phyloP scores from a whole-genome alignment of 306 rosid species.

The Dryas octopetala region DNA sequence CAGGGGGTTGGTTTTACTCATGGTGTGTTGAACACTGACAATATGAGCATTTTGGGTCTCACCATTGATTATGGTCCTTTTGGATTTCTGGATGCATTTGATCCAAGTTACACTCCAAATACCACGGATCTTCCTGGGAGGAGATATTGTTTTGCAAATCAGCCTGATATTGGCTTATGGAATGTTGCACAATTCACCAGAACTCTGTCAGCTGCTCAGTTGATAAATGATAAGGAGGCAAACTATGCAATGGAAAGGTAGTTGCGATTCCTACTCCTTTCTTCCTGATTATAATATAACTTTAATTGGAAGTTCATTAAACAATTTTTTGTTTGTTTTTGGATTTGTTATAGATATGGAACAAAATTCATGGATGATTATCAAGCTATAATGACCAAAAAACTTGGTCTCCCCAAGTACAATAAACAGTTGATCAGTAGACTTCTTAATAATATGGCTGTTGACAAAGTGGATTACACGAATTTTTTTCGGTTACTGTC shows the following conservation, averaged over 20 bases:
- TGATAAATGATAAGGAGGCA: slow-evolving; percentile 88
- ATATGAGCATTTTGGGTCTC: slow-evolving; percentile 98
- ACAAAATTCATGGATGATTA: slow-evolving; percentile 93
- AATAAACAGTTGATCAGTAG: slow-evolving; percentile 81
- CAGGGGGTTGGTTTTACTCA: slow-evolving; percentile 99
- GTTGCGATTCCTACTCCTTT: slow-evolving; percentile 23
- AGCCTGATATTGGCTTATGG: slow-evolving; percentile 98
- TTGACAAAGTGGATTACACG: slow-evolving; percentile 97
- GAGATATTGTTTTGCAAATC: slow-evolving; percentile 98
- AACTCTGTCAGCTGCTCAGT: slow-evolving; percentile 64
- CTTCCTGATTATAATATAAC: background rate
- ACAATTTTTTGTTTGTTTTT: slow-evolving; percentile 13
- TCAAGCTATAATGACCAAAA: slow-evolving; percentile 89
- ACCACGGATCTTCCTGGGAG: slow-evolving; percentile 99
- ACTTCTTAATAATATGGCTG: slow-evolving; percentile 92
- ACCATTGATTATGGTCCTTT: slow-evolving; percentile 96
- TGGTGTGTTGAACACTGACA: slow-evolving; percentile 98
- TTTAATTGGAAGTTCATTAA: slow-evolving; percentile 17
- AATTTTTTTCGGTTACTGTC: slow-evolving; percentile 84
- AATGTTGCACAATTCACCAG: slow-evolving; percentile 78
- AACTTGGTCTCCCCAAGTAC: slow-evolving; percentile 93
- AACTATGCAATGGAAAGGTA: slow-evolving; percentile 98
- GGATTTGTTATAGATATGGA: slow-evolving; percentile 68
- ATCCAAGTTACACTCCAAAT: slow-evolving; percentile 93
- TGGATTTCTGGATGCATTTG: slow-evolving; percentile 99